Conservation (phyloP, 1,139 yeast genomes). For the Tardiomyces blankii region DNA sequence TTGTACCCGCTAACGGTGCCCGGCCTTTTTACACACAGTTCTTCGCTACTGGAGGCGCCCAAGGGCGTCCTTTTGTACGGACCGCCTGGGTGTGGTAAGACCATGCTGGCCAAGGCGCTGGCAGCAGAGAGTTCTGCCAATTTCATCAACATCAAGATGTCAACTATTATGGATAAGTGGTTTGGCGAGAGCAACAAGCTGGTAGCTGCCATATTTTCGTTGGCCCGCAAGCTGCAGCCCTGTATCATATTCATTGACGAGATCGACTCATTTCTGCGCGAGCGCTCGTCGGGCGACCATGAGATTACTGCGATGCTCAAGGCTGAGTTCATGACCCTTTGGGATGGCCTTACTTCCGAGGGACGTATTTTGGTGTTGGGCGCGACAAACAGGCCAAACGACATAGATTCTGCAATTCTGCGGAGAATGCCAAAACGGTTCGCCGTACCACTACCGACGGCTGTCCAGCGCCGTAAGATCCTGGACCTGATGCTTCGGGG, state of each 20-base stretch:
- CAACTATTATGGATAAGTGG: slow-evolving; percentile 96
- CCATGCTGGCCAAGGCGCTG: slow-evolving; percentile 93
- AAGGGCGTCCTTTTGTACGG: slow-evolving; percentile 91
- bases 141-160: slow-evolving; percentile 85
- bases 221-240: slow-evolving; percentile 86
- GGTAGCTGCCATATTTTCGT: slow-evolving; percentile 84
- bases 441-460: slow-evolving; percentile 63
- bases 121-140: slow-evolving; percentile 91
- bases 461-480: slow-evolving; percentile 59
- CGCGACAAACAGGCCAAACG: slow-evolving; percentile 88
- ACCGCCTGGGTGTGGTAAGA: slow-evolving; percentile 98
- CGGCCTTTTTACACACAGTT: slow-evolving; percentile 49
- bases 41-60: slow-evolving; percentile 71
- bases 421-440: slow-evolving; percentile 91
- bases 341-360: slow-evolving; percentile 81
- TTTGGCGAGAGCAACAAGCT: slow-evolving; percentile 94
- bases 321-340: slow-evolving; percentile 94
- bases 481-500: slow-evolving; percentile 54
- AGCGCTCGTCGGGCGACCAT: slow-evolving; percentile 76
- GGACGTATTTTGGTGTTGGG: slow-evolving; percentile 86
- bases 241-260: slow-evolving; percentile 94
- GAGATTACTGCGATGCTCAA: slow-evolving; percentile 93
- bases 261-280: slow-evolving; percentile 87
- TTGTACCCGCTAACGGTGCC: slow-evolving; percentile 80
- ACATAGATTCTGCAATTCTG: slow-evolving; percentile 85